Percentiles rank a stretch among this genome's conserved stretches.
These are phyloP conservation scores for Alternaria burnsii DNA, from an alignment of 2,329 filamentous ascomycete genomes.

Conservation along the genomic window DNA sequence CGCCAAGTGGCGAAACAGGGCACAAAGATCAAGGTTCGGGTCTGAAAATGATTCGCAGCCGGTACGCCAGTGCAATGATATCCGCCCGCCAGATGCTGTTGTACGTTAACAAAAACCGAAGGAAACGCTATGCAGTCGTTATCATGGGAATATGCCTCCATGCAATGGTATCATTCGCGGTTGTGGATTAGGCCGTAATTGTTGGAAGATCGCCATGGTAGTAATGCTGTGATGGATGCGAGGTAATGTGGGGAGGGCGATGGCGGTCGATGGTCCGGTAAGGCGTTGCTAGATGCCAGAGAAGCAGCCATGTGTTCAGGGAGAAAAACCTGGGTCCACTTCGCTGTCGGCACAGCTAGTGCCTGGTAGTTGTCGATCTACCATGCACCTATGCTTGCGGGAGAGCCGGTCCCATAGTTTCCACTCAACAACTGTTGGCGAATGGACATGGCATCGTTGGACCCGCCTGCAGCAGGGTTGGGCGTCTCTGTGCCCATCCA, in stretches of 20 bases:
- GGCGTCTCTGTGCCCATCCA: conserved; percentile 71
- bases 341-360: neutral
- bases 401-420: conserved; percentile 63
- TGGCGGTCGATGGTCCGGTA: neutral
- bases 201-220: conserved; percentile 8
- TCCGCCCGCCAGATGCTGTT: conserved; percentile 34
- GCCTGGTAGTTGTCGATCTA: conserved; percentile 40
- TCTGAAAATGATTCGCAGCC: conserved; percentile 7
- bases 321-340: neutral
- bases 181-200: conserved; percentile 19
- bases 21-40: conserved; percentile 11
- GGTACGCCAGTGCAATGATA: conserved; percentile 24
- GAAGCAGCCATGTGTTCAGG: neutral
- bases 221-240: conserved; percentile 7
- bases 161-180: conserved; percentile 27
- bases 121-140: conserved; percentile 51
- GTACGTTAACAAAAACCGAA: conserved; percentile 28
- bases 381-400: conserved; percentile 66
- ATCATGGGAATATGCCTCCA: conserved; percentile 35
- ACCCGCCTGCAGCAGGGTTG: conserved; percentile 28
- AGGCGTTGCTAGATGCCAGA: neutral
- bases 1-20: conserved; percentile 20
- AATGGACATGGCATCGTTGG: conserved; percentile 46
- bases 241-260: neutral
- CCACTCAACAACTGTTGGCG: conserved; percentile 62